Base-by-base conservation (phyloP, 2,329 filamentous ascomycete genomes). In the Fusarium decemcellulare region DNA sequence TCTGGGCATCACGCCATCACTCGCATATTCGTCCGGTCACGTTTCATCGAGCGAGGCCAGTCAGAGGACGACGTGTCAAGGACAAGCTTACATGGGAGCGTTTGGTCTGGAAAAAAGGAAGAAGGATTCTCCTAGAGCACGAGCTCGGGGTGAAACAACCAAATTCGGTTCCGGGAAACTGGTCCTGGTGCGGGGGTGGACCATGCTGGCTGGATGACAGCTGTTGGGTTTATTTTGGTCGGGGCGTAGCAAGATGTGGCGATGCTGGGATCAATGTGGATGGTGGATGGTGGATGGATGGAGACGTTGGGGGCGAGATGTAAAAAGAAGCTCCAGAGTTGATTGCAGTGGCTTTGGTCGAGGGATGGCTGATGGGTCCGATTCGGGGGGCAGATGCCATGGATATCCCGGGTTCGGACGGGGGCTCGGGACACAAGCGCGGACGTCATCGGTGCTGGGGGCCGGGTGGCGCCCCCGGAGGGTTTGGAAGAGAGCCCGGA, bases 111-210 rank as follows among this genome's bases (percentile, higher is more conserved):
- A 62, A 56, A 27, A 46, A 32, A 37, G 43, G 27, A 40, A 23
- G 40, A 48, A 61, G 39, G 61, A 55, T 47, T 43, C 47, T 37
- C 42, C 30, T n/a, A 56, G 30, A 50, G 30, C 16, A 37, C 23
- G 23, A 23, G 23, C 54, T 56, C 48, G 51, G 51, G 44, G 46
- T 61, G 67, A 68, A 74, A 65, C 63, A 50, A 39, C 54, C 44
- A 37, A 65, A 48, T 43, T 72, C 63, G 65, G 72, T 74, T 64
- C 72, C 72, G 69, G 65, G 65, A 63, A 68, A 56, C 65, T 70
- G 72, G 72, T 72, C 72, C 53, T 56, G 65, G 53, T 74, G 72
- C 66, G 71, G 72, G 72, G 72, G 69, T 75, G 65, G 67, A 74
- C 72, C 72, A 71, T 70, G 69, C 42, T 65, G 50, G 69, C 42